Evolutionary conservation across 495 filamentous ascomycete genomes (phyloP).

Genomic region (Hypoxylon cercidicola): DNA sequence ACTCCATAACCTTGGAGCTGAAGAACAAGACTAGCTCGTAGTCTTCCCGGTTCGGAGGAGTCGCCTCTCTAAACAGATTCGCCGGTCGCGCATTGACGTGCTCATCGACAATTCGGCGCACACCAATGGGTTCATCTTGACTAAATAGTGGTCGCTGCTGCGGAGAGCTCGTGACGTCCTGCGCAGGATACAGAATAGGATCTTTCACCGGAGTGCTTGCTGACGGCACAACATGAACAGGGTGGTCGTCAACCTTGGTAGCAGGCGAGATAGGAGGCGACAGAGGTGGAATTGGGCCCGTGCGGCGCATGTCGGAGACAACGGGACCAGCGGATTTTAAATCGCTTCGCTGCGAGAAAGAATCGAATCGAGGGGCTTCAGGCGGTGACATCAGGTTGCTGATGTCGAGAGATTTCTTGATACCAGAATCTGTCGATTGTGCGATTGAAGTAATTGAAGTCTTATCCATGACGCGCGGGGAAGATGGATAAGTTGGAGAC

Average conservation of each 20-base stretch:
- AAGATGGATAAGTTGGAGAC: conserved; percentile 7
- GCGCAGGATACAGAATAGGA: conserved; percentile 61
- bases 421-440: conserved; percentile 21
- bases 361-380: conserved; percentile 70
- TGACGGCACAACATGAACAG: conserved; percentile 16
- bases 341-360: conserved; percentile 55
- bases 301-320: conserved; percentile 49
- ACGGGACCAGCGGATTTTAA: conserved; percentile 41
- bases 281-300: conserved; percentile 63
- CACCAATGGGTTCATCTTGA: conserved; percentile 52
- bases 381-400: conserved; percentile 81
- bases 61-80: conserved; percentile 60
- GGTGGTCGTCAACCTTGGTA: conserved; percentile 51
- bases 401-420: conserved; percentile 52
- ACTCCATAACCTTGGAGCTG: conserved; percentile 69
- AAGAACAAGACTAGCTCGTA: conserved; percentile 75
- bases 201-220: conserved; percentile 42
- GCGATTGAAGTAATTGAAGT: conserved; percentile 28
- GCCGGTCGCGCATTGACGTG: conserved; percentile 74
- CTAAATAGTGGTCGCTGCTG: conserved; percentile 48
- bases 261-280: conserved; percentile 80
- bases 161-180: conserved; percentile 67
- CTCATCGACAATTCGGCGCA: conserved; percentile 67
- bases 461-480: conserved; percentile 18
- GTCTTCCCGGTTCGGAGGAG: conserved; percentile 74